These are phyloP conservation scores for Mortierella sp. DNA, from an alignment of 371 early-diverging fungal genomes.

Conservation along the genomic window DNA sequence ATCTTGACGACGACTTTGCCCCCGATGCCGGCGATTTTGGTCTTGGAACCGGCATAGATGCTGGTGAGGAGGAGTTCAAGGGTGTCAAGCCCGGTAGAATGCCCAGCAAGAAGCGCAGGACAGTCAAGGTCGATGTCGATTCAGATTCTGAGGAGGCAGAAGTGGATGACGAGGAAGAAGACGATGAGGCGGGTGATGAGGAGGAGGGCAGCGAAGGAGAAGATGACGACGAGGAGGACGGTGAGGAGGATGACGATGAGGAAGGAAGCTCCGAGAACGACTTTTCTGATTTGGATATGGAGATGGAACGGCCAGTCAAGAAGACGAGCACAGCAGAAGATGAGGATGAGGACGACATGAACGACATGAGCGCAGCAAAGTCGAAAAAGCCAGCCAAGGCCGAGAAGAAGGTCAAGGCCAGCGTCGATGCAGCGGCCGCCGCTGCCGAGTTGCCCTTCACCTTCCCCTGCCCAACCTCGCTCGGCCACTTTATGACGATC, in stretches of 20 bases:
- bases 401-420: slow-evolving; percentile 48
- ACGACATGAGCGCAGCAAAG: slow-evolving; percentile 56
- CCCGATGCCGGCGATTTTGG: slow-evolving; percentile 61
- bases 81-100: slow-evolving; percentile 51
- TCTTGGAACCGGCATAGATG: slow-evolving; percentile 55
- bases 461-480: slow-evolving; percentile 83
- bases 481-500: slow-evolving; percentile 73
- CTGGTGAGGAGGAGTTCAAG: slow-evolving; percentile 28
- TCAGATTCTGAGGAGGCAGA: slow-evolving; percentile 41
- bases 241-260: slow-evolving; percentile 61
- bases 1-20: slow-evolving; percentile 84
- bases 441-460: slow-evolving; percentile 82
- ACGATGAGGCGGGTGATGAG: slow-evolving; percentile 60
- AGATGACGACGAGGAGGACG: slow-evolving; percentile 60
- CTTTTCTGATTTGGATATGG: slow-evolving; percentile 56
- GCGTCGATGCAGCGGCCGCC: slow-evolving; percentile 38
- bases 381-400: slow-evolving; percentile 35
- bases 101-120: slow-evolving; percentile 63
- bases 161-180: slow-evolving; percentile 57
- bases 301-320: slow-evolving; percentile 56
- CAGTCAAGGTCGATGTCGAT: slow-evolving; percentile 65
- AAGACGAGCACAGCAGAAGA: slow-evolving; percentile 65
- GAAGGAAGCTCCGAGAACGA: slow-evolving; percentile 60
- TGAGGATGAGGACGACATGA: slow-evolving; percentile 66
- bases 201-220: slow-evolving; percentile 67